A percentile compares a stretch with the other conserved stretches of the same genome.
Conservation (phyloP, 345 rosid species). For the Aegle marmelos region DNA sequence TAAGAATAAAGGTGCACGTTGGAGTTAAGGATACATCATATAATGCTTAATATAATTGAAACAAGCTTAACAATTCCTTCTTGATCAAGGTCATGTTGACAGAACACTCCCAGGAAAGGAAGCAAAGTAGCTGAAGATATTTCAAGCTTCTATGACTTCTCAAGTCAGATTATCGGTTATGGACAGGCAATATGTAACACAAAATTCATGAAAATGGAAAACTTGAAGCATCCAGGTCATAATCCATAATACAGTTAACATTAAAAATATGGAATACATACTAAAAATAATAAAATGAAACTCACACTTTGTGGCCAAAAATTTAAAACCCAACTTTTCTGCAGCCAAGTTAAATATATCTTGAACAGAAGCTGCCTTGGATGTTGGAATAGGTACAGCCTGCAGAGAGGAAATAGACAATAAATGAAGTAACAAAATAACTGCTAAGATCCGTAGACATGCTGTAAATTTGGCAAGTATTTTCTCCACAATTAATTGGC, state of each 20-base stretch:
- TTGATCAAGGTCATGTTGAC: background rate
- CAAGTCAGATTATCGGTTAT: background rate
- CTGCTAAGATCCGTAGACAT: background rate
- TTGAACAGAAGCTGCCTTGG: slow-evolving; percentile 57
- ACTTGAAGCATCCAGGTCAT: slow-evolving; percentile 1
- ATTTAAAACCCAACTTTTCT: slow-evolving; percentile 81
- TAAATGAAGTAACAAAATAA: background rate
- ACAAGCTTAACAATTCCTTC: background rate
- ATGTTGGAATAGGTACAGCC: slow-evolving; percentile 81
- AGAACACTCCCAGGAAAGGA: background rate
- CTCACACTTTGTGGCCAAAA: slow-evolving; percentile 58
- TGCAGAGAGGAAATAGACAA: slow-evolving; percentile 17
- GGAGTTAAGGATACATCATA: slow-evolving; percentile 8
- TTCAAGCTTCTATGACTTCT: background rate
- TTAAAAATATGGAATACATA: slow-evolving; percentile 1
- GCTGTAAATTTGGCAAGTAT: background rate
- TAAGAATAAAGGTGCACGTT: background rate
- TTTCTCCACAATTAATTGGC: background rate
- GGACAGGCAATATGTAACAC: background rate
- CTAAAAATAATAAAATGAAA: background rate
- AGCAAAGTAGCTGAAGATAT: background rate
- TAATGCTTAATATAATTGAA: background rate
- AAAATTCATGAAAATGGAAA: background rate
- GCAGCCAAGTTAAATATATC: slow-evolving; percentile 77
- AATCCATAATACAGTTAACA: background rate